These are phyloP conservation scores for Akebia trifoliata DNA, from an alignment of 164 flowering plant genomes.

Conservation along the genomic window DNA sequence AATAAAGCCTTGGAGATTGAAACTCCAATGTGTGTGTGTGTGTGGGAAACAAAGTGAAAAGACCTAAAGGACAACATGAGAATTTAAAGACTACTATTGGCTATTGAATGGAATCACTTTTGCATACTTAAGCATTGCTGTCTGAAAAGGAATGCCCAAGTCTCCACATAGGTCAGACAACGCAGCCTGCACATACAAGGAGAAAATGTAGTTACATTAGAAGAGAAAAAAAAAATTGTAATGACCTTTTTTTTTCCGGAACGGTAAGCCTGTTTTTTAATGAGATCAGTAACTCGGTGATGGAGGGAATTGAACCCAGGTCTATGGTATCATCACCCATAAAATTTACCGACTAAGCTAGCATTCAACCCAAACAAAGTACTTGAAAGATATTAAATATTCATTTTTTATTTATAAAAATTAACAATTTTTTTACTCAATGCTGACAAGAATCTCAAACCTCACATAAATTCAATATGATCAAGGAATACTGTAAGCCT, in stretches of 20 bases:
- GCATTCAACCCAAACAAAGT: no score
- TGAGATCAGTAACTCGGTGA: no score
- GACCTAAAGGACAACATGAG: background rate
- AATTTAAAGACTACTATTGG: background rate
- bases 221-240: background rate
- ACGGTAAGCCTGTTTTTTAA: no score
- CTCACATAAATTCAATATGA: background rate
- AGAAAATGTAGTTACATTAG: background rate
- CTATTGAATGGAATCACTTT: background rate
- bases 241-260: no score
- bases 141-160: constrained; percentile 72
- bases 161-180: constrained; percentile 81
- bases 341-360: no score
- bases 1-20: background rate
- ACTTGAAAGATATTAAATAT: no score
- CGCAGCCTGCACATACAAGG: constrained; percentile 44
- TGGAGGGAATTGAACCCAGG: no score
- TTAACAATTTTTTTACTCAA: no score
- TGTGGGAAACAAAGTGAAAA: background rate
- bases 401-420: no score
- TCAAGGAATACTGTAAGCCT: background rate
- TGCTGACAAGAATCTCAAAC: no score
- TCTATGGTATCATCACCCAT: no score
- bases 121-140: constrained; percentile 72
- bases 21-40: no score